Base-by-base conservation (phyloP, 805 yeast genomes). In the Diddensiella santjacobensis region DNA sequence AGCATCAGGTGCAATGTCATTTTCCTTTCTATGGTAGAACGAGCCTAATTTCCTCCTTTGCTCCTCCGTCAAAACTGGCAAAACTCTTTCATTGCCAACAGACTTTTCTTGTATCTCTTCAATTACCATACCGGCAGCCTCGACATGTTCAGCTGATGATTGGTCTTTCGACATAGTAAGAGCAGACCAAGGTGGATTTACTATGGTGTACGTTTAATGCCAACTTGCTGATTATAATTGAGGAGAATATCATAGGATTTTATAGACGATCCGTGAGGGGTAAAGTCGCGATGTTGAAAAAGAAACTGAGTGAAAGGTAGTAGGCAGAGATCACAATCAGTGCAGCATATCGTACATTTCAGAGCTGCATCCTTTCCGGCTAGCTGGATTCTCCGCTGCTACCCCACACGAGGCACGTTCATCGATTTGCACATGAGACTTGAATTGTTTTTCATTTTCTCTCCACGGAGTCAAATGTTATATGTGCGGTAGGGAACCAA, bases 61-160 rank as follows among this genome's bases (percentile, higher is more conserved):
- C 38, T 35, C 38, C 38, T 35, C 38, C 6, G 38, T 35, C 17
- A 35, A 15, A 35, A 15, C 38, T 10, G 38, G 38, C 38, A 35
- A 35, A 8, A 15, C n/a, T 15, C n/a, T 35, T 15, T 35, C 38
- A 15, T 35, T 15, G 38, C 8, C 38, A 8, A 35, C 17, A 35
- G 10, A 10, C 18, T 13, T 35, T 15, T 35, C 38, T 15, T 35
- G 38, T 13, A 35, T 35, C 18, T 35, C 38, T 35, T 35, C 38
- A 10, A 10, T 15, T 6, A 15, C 38, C 38, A 15, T 6, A 35
- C 18, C 38, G 17, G 38, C 38, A 35, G 38, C n/a, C 38, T 35
- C 38, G 17, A 35, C 38, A 15, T 35, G 38, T 13, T 26, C 31
- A 11, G 18, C 31, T 10, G 31, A 13, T 35, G 38, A 35, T 15